These are phyloP conservation scores for Cyberlindnera japonica DNA, from an alignment of 805 yeast genomes.

Conservation along the genomic window DNA sequence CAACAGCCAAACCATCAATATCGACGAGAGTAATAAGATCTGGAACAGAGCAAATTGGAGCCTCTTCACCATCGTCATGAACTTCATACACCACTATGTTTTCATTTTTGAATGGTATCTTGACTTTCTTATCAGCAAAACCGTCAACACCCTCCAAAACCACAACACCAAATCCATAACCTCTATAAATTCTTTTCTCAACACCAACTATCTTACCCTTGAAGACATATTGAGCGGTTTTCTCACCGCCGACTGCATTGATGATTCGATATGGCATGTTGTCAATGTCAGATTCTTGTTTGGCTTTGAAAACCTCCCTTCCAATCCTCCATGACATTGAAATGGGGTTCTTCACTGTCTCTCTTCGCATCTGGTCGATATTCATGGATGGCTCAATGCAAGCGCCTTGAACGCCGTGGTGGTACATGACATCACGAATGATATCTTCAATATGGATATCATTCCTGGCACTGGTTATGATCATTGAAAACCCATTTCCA, in stretches of 20 bases:
- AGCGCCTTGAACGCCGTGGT: conserved; percentile 41
- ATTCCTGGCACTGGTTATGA: conserved; percentile 31
- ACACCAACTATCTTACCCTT: conserved; percentile 43
- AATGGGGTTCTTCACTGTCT: conserved; percentile 30
- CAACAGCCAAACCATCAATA: conserved; percentile 42
- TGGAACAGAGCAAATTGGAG: conserved; percentile 38
- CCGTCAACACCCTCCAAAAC: conserved; percentile 30
- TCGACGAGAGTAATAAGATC: conserved; percentile 41
- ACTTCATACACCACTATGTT: no score
- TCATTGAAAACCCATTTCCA: conserved; percentile 40
- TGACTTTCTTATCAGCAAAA: conserved; percentile 19
- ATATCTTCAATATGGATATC: conserved; percentile 35
- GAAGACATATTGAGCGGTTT: conserved; percentile 34
- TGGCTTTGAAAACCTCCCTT: conserved; percentile 36
- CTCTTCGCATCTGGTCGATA: conserved; percentile 26
- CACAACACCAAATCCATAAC: conserved; percentile 44
- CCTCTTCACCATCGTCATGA: conserved; percentile 26
- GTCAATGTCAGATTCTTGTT: conserved; percentile 35
- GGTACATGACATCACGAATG: conserved; percentile 40
- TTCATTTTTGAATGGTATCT: conserved; percentile 46
- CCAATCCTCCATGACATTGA: conserved; percentile 48
- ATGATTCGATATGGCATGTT: conserved; percentile 33
- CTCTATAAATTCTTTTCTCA: conserved; percentile 38
- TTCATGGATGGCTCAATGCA: conserved; percentile 31
- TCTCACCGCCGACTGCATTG: conserved; percentile 37